Evolutionary conservation across 2,329 filamentous ascomycete genomes (phyloP).

Genomic region (Talaromyces verruculosus): DNA sequence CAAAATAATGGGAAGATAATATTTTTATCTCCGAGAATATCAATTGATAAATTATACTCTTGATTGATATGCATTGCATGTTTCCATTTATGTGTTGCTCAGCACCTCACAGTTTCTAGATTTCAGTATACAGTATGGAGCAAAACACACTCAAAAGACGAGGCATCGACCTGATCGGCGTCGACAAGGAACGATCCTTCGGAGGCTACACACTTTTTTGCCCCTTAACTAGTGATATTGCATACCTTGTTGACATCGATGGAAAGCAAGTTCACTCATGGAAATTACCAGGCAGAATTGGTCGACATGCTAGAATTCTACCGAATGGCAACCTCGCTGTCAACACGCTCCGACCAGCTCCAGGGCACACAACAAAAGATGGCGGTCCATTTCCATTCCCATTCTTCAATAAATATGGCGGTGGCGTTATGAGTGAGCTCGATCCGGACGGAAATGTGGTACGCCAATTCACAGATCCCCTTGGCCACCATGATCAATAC

Average conservation of each 20-base stretch:
- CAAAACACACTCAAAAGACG: conserved; percentile 47
- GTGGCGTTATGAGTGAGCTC: conserved; percentile 48
- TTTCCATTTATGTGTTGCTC: too few species aligned
- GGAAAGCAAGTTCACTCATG: conserved; percentile 48
- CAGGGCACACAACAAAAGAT: conserved; percentile 11
- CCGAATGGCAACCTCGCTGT: conserved; percentile 47
- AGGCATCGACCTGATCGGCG: conserved; percentile 43
- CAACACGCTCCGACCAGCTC: conserved; percentile 44
- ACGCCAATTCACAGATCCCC: conserved; percentile 43
- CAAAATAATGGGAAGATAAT: too few species aligned
- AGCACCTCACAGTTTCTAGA: too few species aligned
- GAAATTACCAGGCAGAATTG: conserved; percentile 44
- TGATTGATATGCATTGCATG: too few species aligned
- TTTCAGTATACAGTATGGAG: conserved; percentile 35
- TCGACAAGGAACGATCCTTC: conserved; percentile 39
- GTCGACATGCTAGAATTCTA: conserved; percentile 48
- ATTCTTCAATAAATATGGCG: conserved; percentile 49
- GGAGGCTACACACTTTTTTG: conserved; percentile 46
- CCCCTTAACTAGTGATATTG: conserved; percentile 43
- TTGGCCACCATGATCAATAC: conserved; percentile 50
- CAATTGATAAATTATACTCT: too few species aligned
- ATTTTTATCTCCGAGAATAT: too few species aligned
- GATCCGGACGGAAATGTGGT: conserved; percentile 41
- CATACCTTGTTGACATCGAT: conserved; percentile 43
- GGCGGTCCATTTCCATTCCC: conserved; percentile 42